Evolutionary conservation across 164 flowering plant genomes (phyloP).

Genomic region (Tinospora cordifolia): DNA sequence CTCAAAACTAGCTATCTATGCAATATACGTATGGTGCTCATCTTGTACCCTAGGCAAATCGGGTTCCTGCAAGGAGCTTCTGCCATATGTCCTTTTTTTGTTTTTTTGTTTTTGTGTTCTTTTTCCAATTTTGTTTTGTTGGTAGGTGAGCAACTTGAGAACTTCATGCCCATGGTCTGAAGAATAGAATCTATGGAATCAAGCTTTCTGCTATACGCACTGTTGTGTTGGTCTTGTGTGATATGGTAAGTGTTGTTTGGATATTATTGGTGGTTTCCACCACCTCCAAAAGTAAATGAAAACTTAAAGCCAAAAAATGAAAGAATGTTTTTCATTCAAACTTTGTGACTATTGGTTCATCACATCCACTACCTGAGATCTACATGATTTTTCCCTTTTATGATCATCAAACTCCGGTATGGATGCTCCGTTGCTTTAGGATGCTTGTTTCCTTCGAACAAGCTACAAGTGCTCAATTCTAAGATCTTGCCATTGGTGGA

Average conservation of each 20-base stretch:
- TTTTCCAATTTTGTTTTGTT: background rate
- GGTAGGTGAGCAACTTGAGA: constrained; percentile 4
- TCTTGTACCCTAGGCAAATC: background rate
- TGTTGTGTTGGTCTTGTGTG: constrained; percentile 7
- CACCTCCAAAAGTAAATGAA: background rate
- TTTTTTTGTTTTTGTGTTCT: too few relatives aligned
- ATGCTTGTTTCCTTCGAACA: constrained; percentile 8
- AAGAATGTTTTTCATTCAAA: background rate
- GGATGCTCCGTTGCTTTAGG: constrained; percentile 12
- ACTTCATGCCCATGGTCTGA: constrained; percentile 8
- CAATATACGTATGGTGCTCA: background rate
- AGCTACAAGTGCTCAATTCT: background rate
- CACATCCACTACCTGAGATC: constrained; percentile 3
- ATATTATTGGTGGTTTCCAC: background rate
- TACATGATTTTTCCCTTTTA: background rate
- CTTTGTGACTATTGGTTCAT: background rate
- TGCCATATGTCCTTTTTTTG: background rate
- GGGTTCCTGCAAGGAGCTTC: background rate
- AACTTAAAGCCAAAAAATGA: background rate
- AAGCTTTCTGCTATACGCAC: constrained; percentile 8
- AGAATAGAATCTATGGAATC: constrained; percentile 3
- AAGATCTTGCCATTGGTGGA: constrained; percentile 3
- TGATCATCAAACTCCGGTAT: background rate
- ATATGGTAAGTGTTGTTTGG: constrained; percentile 10
- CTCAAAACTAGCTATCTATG: background rate